Evolutionary conservation across 306 rosid genomes (phyloP), one percentile per base, ranked within the genome.

Genomic region (Hippophae rhamnoides): DNA sequence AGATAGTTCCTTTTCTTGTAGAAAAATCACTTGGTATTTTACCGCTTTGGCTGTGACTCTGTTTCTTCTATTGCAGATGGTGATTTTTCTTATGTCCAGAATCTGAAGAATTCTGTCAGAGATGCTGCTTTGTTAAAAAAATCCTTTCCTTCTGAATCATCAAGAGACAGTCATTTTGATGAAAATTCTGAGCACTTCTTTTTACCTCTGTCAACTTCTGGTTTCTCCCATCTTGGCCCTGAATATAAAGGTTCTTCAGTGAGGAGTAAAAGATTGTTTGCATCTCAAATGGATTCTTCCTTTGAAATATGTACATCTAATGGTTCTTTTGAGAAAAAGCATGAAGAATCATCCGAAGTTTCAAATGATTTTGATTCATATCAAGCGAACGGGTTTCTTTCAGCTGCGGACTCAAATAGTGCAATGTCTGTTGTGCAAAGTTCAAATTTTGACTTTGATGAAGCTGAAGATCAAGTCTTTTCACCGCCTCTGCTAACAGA

Each of bases 401-500:
- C 96, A 0, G 67, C 70, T 63, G 53, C 65, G 66, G 87, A 87
- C 51, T 93, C 93, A 57, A 88, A 80, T 52, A 60, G 57, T 81
- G 70, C 80, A 60, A 75, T 81, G 66, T 81, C 82, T 47, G 89
- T 84, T 71, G 79, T 74, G 38, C 95, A 75, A 8, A 81, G 67
- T 60, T 86, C 82, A 50, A 51, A 78, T 59, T 86, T 76, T 76
- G 94, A 86, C 72, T 71, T 74, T 38, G 96, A 87, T 67, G 99
- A 85, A 56, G 76, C 88, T 58, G 86, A 69, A 67, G 95, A 88
- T 71, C 93, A 86, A 76, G 86, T 80, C 55, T 86, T 93, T 70
- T 93, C 99, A 31, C 99, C 99, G 0, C 95, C 99, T 60, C 64
- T 93, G 71, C 77, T 93, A 67, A 82, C 84, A 85, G 95, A 90